phyloP scores from a whole-genome alignment of 352 stramenopile species.

The Globisporangium radiosum region DNA sequence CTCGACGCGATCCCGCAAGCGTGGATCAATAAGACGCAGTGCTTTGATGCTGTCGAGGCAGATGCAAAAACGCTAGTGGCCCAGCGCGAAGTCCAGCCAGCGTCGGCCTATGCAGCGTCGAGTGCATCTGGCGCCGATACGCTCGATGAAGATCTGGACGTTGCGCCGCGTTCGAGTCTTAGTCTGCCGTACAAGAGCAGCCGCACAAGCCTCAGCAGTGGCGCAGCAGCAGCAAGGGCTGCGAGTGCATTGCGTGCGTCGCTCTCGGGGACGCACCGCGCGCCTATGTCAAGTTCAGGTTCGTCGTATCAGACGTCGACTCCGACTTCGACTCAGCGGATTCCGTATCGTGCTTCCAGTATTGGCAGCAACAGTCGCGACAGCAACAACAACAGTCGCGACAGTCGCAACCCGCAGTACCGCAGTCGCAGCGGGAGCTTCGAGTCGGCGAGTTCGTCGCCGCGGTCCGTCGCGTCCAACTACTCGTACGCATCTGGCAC shows the following conservation, averaged over 20 bases:
- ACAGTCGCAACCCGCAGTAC: conserved; percentile 10
- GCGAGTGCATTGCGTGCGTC: conserved; percentile 1
- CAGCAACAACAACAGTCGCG: conserved; percentile 6
- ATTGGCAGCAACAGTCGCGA: conserved; percentile 1
- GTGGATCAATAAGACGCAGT: conserved; percentile 78
- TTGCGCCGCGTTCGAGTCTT: conserved; percentile 22
- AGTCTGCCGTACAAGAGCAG: conserved; percentile 44
- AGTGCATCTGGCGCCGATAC: conserved; percentile 7
- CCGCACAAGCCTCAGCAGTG: conserved; percentile 37
- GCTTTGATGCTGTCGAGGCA: conserved; percentile 76
- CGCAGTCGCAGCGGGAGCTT: conserved; percentile 39
- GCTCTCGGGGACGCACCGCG: conserved; percentile 7
- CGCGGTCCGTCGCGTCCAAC: conserved; percentile 65
- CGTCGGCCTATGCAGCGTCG: not conserved
- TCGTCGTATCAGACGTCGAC: too few relatives aligned
- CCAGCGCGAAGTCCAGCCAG: conserved; percentile 51
- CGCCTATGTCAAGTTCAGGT: not conserved
- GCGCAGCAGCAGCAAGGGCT: conserved; percentile 18
- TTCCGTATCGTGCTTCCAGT: too few relatives aligned
- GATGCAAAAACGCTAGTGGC: conserved; percentile 61
- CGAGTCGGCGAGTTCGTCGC: conserved; percentile 53
- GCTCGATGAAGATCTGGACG: conserved; percentile 35
- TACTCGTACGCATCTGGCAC: conserved; percentile 70
- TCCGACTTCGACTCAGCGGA: too few relatives aligned
- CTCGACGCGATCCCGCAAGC: conserved; percentile 57